Conservation (phyloP, 768 basidiomycete species). For the Xerocomellus dryophilus region DNA sequence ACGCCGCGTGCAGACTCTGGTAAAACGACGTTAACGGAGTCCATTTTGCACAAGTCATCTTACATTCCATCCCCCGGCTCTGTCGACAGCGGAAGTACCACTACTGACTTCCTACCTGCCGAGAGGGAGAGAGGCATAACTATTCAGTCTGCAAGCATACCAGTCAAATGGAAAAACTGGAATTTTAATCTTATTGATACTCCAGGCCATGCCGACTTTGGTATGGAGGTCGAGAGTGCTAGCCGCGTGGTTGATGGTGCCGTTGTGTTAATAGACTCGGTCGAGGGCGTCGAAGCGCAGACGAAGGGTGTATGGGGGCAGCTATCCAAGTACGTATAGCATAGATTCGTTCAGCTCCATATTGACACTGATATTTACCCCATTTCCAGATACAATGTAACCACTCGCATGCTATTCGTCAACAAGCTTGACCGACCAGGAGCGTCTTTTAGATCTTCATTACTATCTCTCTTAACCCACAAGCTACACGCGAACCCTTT, state of each 20-base stretch:
- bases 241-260: conserved; percentile 89
- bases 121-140: conserved; percentile 91
- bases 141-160: conserved; percentile 89
- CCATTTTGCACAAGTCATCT: conserved; percentile 71
- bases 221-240: conserved; percentile 95
- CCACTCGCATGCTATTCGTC: conserved; percentile 74
- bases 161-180: conserved; percentile 82
- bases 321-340: conserved; percentile 66
- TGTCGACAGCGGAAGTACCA: conserved; percentile 88
- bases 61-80: conserved; percentile 74
- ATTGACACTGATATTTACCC: conserved; percentile 3
- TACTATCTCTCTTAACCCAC: conserved; percentile 71
- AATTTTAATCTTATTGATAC: conserved; percentile 87
- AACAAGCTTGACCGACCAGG: conserved; percentile 90
- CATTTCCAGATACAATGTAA: conserved; percentile 65
- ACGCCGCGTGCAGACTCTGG: conserved; percentile 62
- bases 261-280: conserved; percentile 83
- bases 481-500: conserved; percentile 74
- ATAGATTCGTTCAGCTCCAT: neutral
- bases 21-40: conserved; percentile 87
- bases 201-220: conserved; percentile 91
- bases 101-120: conserved; percentile 85
- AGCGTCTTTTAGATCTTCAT: conserved; percentile 69
- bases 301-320: conserved; percentile 89
- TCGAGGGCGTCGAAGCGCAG: conserved; percentile 89